Evolutionary conservation across 305 asterid genomes (phyloP), one percentile per base, ranked within the genome.

Genomic region (Fraxinus ornus): DNA sequence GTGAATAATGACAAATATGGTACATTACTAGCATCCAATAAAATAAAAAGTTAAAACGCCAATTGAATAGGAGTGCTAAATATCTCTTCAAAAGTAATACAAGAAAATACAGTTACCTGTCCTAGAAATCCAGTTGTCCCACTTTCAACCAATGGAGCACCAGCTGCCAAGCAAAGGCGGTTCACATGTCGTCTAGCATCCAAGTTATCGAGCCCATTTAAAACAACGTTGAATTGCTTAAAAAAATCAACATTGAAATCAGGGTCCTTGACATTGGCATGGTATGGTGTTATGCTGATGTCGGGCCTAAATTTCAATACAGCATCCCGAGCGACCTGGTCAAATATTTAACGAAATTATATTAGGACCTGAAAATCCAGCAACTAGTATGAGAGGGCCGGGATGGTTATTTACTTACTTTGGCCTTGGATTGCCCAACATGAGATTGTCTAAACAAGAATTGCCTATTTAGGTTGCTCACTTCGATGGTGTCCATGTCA

Each of bases 41-140:
- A 15, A 79, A 49, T 72, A 79, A 44, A 28, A 66, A 73, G 8
- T 36, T 36, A 26, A 55, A 17, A 55, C 41, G 75, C 62, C 81
- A 75, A 39, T 32, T 78, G 36, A 81, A 82, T 21, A 76, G 47
- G 41, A 79, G 78, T 76, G 73, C 82, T 80, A 52, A 60, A 26
- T 1, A 70, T 62, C 76, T 84, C 82, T 83, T 75, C 82, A 80
- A 79, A 82, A 47, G 28, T 21, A 62, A 26, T 68, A 28, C 35
- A 28, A 28, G 87, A 75, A 85, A 86, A 83, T 75, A 81, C 82
- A 77, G 84, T 12, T 72, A 89, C 99, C 98, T 97, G 99, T 78
- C 99, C 99, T 79, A 97, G 93, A 89, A 93, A 97, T 33, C 99
- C 99, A 85, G 99, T 94, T 52, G 99, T 97, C 81, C 99, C 99